Conservation (phyloP, 2,329 filamentous ascomycete genomes). For the Paracamarosporium sp. region DNA sequence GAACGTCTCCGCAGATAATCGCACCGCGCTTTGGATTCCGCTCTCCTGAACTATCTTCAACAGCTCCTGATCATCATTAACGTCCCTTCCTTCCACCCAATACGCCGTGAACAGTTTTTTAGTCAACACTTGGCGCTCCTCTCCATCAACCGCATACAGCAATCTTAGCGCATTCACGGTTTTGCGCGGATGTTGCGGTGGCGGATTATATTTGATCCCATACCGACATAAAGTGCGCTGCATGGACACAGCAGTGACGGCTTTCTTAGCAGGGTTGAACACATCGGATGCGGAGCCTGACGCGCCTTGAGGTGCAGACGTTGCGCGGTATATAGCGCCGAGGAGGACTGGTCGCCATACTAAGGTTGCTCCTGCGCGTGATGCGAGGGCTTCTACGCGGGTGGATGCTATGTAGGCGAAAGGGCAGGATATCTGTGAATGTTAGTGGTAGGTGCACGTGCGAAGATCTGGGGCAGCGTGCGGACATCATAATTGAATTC, state of each 20-base stretch:
- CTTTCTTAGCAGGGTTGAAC: slow-evolving; percentile 43
- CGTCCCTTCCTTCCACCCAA: slow-evolving; percentile 40
- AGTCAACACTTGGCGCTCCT: slow-evolving; percentile 26
- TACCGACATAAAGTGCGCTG: slow-evolving; percentile 38
- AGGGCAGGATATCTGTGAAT: slow-evolving; percentile 39
- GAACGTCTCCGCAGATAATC: slow-evolving; percentile 20
- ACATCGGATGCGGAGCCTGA: slow-evolving; percentile 44
- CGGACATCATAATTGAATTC: slow-evolving; percentile 1
- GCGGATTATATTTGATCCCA: slow-evolving; percentile 37
- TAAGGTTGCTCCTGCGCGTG: slow-evolving; percentile 31
- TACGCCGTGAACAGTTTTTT: slow-evolving; percentile 39
- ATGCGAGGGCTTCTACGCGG: slow-evolving; percentile 35
- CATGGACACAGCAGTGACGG: slow-evolving; percentile 35
- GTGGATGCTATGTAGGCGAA: slow-evolving; percentile 48
- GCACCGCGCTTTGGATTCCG: slow-evolving; percentile 23
- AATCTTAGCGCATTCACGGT: slow-evolving; percentile 41
- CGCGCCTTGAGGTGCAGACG: slow-evolving; percentile 44
- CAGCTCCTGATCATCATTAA: slow-evolving; percentile 27
- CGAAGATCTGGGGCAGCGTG: background rate
- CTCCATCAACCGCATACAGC: slow-evolving; percentile 28
- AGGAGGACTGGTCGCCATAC: slow-evolving; percentile 40
- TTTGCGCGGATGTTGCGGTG: slow-evolving; percentile 40
- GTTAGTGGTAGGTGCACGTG: background rate
- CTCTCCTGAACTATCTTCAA: slow-evolving; percentile 31
- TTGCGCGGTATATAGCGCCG: slow-evolving; percentile 44